These are phyloP conservation scores for Petunia secreta DNA, from an alignment of 257 asterid species.

Conservation along the genomic window DNA sequence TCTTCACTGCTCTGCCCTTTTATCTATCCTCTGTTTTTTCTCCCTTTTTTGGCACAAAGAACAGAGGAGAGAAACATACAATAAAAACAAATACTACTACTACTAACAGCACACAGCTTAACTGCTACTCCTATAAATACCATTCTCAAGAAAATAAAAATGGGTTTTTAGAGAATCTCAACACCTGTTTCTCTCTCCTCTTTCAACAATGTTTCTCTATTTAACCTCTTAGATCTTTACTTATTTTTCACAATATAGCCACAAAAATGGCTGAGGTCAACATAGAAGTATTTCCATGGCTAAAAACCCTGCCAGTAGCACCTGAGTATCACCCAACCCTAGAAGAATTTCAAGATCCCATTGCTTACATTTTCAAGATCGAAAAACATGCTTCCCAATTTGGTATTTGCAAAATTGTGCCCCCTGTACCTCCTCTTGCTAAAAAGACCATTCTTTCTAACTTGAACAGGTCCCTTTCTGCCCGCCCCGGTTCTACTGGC, in stretches of 20 bases:
- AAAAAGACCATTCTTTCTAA: slow-evolving; percentile 66
- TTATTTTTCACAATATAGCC: slow-evolving; percentile 45
- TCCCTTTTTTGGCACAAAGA: slow-evolving; percentile 38
- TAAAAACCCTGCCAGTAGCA: slow-evolving; percentile 89
- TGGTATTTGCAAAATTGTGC: slow-evolving; percentile 96
- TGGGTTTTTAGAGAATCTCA: slow-evolving; percentile 45
- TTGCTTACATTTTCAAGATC: slow-evolving; percentile 95
- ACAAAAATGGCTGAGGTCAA: slow-evolving; percentile 41
- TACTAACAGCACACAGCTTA: slow-evolving; percentile 3
- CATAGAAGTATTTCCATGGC: slow-evolving; percentile 84
- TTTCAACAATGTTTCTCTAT: slow-evolving; percentile 38
- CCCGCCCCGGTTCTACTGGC: slow-evolving; percentile 61
- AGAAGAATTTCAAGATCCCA: slow-evolving; percentile 97
- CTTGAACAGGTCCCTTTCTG: slow-evolving; percentile 74
- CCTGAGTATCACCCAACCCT: slow-evolving; percentile 93
- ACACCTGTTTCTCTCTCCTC: slow-evolving; percentile 32
- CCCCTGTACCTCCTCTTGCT: slow-evolving; percentile 76
- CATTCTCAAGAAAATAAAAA: slow-evolving; percentile 13
- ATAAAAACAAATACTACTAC: neutral
- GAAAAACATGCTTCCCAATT: slow-evolving; percentile 91
- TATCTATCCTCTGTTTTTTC: slow-evolving; percentile 38
- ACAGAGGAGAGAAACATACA: slow-evolving; percentile 35
- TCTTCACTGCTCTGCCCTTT: slow-evolving; percentile 29
- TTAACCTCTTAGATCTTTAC: slow-evolving; percentile 44
- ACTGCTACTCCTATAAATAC: neutral